These are phyloP conservation scores for Sporothrix pallida DNA, from an alignment of 2,329 filamentous ascomycete genomes.

Conservation along the genomic window DNA sequence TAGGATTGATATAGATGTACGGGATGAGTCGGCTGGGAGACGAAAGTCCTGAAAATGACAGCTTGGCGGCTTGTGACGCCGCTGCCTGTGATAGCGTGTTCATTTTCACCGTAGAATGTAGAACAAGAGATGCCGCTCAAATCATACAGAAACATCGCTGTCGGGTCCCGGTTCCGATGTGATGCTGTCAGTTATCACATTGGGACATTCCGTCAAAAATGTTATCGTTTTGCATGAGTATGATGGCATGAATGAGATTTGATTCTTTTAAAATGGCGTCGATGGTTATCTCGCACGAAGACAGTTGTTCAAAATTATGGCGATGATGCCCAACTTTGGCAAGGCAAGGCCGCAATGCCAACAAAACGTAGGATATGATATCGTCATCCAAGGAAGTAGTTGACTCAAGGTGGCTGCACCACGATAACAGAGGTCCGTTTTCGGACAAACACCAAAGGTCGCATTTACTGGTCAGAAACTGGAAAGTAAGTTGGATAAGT, in stretches of 20 bases:
- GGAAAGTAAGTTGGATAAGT: neutral
- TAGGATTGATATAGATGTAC: too few species aligned
- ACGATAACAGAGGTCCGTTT: neutral
- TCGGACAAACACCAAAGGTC: neutral
- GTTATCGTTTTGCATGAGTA: neutral
- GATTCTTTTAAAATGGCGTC: neutral
- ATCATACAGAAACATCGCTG: neutral
- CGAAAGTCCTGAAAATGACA: neutral
- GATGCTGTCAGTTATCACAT: neutral
- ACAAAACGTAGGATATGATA: neutral
- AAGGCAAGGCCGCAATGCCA: conserved; percentile 10
- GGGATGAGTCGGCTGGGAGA: too few species aligned
- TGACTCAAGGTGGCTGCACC: neutral
- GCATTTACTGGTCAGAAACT: too few species aligned
- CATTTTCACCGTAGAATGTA: neutral
- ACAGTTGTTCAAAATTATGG: neutral
- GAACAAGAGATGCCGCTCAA: neutral
- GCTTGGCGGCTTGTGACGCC: neutral
- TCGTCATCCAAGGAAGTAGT: neutral
- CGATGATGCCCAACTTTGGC: conserved; percentile 15
- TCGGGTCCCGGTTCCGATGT: neutral
- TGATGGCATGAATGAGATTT: neutral
- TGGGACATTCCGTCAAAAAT: neutral
- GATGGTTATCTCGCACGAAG: neutral
- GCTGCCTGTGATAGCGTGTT: neutral